Evolutionary conservation across 805 yeast species (phyloP), one percentile per base, ranked within the genome.

Genomic region (Hanseniaspora hatyaiensis): DNA sequence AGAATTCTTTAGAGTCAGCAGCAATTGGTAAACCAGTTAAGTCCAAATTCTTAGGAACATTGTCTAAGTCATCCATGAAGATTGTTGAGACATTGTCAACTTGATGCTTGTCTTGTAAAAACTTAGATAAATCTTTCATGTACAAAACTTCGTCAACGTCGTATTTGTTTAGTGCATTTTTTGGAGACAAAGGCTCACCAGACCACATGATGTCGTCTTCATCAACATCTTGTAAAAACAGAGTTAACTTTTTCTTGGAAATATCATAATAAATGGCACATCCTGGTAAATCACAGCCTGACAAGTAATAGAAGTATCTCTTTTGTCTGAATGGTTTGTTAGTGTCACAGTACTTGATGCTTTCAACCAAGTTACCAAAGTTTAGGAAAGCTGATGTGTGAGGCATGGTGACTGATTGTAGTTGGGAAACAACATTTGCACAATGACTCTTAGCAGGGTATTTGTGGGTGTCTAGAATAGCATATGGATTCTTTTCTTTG

Each of bases 181-280:
- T 79, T 3, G 71, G 53, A 33, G 75, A 66, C 45, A 85, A 53
- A 4, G 98, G 98, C 63, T 81, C 59, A 0, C 98, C 98, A 50
- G 92, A 80, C 98, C 98, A 89, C 86, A 92, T 82, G 34, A 89
- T 82, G 59, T 85, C 96, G 37, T 92, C 97, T 36, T 72, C 65
- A 58, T 87, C 95, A 33, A 89, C 70, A 46, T 82, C 74, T 1
- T 97, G 96, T 44, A 92, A 68, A 58, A 82, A 89, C 22, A 89
- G 66, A 0, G 79, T 76, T 52, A 86, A 68, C 46, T 75, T 70
- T 37, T 80, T 84, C 6, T 62, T 54, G 3, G 54, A 58, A 32
- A 78, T 57, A 41, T 75, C 68, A 58, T 74, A 89, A 19, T 82
- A 65, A 1, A 85, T 72, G 55, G 76, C 80, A 29, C 82, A 71